These are phyloP conservation scores for Fonsecaea pedrosoi DNA, from an alignment of 2,329 filamentous ascomycete genomes.

Conservation along the genomic window DNA sequence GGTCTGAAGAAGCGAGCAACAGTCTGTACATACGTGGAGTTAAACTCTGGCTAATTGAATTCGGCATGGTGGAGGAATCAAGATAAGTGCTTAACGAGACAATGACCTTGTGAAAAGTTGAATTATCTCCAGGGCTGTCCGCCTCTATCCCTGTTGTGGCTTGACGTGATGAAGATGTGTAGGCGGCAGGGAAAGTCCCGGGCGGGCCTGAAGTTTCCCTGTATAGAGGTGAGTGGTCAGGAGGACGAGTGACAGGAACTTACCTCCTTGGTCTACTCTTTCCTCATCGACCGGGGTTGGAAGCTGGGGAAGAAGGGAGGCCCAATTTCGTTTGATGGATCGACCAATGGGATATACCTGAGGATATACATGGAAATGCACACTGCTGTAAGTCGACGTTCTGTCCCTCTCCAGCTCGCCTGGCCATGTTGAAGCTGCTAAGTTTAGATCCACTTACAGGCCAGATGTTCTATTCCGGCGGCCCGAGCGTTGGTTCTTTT, in stretches of 20 bases:
- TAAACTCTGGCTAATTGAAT: background rate
- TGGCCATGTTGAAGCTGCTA: background rate
- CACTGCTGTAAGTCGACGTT: no score
- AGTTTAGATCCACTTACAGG: background rate
- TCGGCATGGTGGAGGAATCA: background rate
- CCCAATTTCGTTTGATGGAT: background rate
- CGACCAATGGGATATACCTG: background rate
- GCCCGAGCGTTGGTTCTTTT: background rate
- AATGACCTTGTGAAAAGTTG: background rate
- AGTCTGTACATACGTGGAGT: background rate
- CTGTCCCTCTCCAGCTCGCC: background rate
- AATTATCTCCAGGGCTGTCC: background rate
- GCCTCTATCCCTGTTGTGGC: background rate
- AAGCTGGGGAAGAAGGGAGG: constrained; percentile 5
- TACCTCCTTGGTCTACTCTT: background rate
- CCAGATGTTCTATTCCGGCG: background rate
- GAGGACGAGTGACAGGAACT: background rate
- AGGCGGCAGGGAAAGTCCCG: background rate
- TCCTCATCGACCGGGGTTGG: background rate
- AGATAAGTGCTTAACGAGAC: background rate
- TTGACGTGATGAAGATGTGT: background rate
- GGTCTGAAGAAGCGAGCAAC: background rate
- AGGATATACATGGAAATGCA: background rate
- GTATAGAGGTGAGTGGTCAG: background rate
- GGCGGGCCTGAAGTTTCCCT: background rate